These are phyloP conservation scores for Kuraishia molischiana DNA, from an alignment of 805 yeast genomes.

Conservation along the genomic window DNA sequence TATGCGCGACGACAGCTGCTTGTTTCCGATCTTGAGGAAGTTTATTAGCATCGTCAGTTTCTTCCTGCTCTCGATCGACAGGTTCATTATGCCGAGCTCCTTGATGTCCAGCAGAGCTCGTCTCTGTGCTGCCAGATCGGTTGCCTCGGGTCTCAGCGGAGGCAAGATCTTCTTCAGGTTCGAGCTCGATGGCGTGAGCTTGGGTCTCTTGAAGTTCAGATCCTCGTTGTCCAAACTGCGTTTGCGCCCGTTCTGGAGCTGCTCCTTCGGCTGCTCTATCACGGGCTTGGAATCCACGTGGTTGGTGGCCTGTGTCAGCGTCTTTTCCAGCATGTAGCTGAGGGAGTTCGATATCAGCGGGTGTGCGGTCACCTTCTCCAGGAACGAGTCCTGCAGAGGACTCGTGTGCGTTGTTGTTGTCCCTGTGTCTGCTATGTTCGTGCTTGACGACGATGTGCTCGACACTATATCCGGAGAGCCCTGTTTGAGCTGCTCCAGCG, in stretches of 20 bases:
- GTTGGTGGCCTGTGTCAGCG: conserved; percentile 18
- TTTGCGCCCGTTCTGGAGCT: neutral
- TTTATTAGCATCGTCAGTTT: conserved; percentile 73
- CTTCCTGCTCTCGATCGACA: conserved; percentile 57
- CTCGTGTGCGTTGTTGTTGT: neutral
- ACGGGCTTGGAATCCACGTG: conserved; percentile 6
- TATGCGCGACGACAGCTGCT: conserved; percentile 61
- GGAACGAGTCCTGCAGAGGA: conserved; percentile 8
- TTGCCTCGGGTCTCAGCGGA: neutral
- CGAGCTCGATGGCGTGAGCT: conserved; percentile 7
- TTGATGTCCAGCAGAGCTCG: conserved; percentile 20
- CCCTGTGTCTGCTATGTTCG: conserved; percentile 4
- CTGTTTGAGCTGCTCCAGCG: conserved; percentile 17
- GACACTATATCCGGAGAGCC: conserved; percentile 2
- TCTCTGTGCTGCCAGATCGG: conserved; percentile 10
- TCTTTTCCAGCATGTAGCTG: conserved; percentile 24
- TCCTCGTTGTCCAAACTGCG: conserved; percentile 1
- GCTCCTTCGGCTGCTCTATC: neutral
- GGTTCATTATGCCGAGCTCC: conserved; percentile 21
- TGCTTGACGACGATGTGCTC: neutral
- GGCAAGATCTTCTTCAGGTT: neutral
- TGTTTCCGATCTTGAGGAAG: conserved; percentile 71
- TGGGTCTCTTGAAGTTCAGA: conserved; percentile 10
- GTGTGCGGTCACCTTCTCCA: conserved; percentile 25
- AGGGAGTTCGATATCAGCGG: conserved; percentile 26